Conservation (phyloP, 2,329 filamentous ascomycete genomes). For the Setomelanomma holmii region DNA sequence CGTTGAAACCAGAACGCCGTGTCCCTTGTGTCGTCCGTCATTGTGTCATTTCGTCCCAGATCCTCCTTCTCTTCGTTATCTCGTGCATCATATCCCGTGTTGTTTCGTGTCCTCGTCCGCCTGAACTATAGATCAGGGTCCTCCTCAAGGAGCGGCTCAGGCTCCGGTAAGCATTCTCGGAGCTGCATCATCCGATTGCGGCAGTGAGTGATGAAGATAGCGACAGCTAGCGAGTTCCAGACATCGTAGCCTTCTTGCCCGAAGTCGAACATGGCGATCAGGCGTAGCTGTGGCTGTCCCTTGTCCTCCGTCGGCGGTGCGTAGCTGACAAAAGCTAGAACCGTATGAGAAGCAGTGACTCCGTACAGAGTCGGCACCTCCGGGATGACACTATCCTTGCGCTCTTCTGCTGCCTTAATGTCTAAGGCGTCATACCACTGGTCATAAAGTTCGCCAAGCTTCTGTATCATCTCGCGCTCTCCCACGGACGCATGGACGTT, state of each 20-base stretch:
- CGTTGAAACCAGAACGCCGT: slow-evolving; percentile 17
- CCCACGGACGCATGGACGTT: slow-evolving; percentile 49
- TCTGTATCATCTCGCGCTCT: slow-evolving; percentile 52
- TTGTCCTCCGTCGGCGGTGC: slow-evolving; percentile 44
- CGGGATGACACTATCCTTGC: slow-evolving; percentile 11
- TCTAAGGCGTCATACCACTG: slow-evolving; percentile 52
- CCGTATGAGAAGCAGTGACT: slow-evolving; percentile 60
- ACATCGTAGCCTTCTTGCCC: slow-evolving; percentile 62
- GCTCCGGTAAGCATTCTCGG: slow-evolving; percentile 43
- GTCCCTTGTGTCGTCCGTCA: not conserved
- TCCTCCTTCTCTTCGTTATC: not conserved
- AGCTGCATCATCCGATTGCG: slow-evolving; percentile 59
- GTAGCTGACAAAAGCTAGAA: slow-evolving; percentile 62
- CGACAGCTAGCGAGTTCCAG: slow-evolving; percentile 66
- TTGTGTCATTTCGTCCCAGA: not conserved
- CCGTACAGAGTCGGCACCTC: slow-evolving; percentile 60
- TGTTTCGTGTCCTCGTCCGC: not conserved
- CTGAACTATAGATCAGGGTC: slow-evolving; percentile 43
- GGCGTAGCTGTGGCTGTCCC: slow-evolving; percentile 38
- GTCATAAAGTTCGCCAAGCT: slow-evolving; percentile 53
- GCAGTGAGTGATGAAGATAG: slow-evolving; percentile 62
- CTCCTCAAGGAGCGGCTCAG: slow-evolving; percentile 13
- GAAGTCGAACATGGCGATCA: slow-evolving; percentile 63
- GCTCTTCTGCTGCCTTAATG: slow-evolving; percentile 17
- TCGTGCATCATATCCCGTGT: not conserved